Evolutionary conservation across 805 yeast genomes (phyloP).

Genomic region (Maudiozyma pseudohumilis): DNA sequence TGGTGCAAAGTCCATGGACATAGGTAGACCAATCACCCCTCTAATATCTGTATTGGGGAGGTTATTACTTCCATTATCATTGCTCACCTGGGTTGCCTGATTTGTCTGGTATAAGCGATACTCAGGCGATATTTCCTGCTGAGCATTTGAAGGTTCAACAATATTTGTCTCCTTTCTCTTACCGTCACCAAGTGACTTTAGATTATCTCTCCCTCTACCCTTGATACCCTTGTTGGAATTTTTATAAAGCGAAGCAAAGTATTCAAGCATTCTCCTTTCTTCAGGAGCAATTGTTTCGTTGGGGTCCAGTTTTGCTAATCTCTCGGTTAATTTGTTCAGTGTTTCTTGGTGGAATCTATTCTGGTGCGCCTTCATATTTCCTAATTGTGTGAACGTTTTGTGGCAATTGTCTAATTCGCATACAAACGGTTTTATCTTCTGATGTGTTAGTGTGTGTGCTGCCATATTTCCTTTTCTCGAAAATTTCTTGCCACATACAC

Average conservation of each 20-base stretch:
- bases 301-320: constrained; percentile 53
- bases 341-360: constrained; percentile 75
- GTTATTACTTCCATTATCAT: neutral
- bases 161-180: neutral
- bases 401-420: constrained; percentile 76
- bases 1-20: neutral
- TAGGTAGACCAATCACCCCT: neutral
- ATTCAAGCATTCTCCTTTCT: constrained; percentile 61
- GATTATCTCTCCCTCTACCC: constrained; percentile 9
- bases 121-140: neutral
- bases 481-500: constrained; percentile 62
- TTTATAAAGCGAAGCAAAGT: constrained; percentile 74
- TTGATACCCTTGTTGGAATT: constrained; percentile 73
- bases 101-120: neutral
- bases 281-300: constrained; percentile 40
- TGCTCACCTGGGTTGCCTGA: constrained; percentile 1
- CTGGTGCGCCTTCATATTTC: constrained; percentile 90
- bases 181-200: neutral
- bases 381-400: constrained; percentile 83
- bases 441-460: constrained; percentile 78
- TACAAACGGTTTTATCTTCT: constrained; percentile 62
- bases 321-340: constrained; percentile 53
- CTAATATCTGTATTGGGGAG: neutral
- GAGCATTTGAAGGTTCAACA: neutral
- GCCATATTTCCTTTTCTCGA: constrained; percentile 89